These are phyloP conservation scores for Aquilaria yunnanensis DNA, from an alignment of 345 rosid genomes.

Conservation along the genomic window DNA sequence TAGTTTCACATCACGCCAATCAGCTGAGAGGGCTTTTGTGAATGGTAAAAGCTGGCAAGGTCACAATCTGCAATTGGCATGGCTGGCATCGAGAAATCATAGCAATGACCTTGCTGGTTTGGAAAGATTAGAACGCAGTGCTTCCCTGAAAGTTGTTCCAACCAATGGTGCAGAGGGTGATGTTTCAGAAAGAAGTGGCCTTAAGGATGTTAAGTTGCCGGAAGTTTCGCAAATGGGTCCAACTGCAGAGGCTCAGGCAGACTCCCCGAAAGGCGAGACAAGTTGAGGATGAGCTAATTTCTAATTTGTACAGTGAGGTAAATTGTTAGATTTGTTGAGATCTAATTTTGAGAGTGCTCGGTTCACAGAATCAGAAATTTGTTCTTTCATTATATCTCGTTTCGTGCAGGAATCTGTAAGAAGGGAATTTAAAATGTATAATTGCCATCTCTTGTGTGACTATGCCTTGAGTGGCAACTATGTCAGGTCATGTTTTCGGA, in stretches of 20 bases:
- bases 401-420: constrained; percentile 26
- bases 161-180: constrained; percentile 36
- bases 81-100: constrained; percentile 47
- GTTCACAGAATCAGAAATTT: constrained; percentile 21
- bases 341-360: constrained; percentile 21
- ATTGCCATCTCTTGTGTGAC: constrained; percentile 16
- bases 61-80: constrained; percentile 54
- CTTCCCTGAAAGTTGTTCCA: constrained; percentile 26
- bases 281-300: constrained; percentile 19
- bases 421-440: constrained; percentile 18
- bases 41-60: constrained; percentile 84
- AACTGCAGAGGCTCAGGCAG: constrained; percentile 20
- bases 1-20: constrained; percentile 47
- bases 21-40: constrained; percentile 80
- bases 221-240: constrained; percentile 31
- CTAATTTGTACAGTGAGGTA: constrained; percentile 62
- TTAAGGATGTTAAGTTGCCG: constrained; percentile 16
- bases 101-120: constrained; percentile 22
- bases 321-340: constrained; percentile 23
- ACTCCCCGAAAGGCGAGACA: constrained; percentile 15
- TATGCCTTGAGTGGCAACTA: constrained; percentile 19
- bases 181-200: constrained; percentile 27
- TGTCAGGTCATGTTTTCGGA: constrained; percentile 16
- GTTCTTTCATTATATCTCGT: constrained; percentile 19
- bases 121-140: constrained; percentile 18